phyloP scores from a whole-genome alignment of 257 asterid genomes.

The Nicotiana undulata region DNA sequence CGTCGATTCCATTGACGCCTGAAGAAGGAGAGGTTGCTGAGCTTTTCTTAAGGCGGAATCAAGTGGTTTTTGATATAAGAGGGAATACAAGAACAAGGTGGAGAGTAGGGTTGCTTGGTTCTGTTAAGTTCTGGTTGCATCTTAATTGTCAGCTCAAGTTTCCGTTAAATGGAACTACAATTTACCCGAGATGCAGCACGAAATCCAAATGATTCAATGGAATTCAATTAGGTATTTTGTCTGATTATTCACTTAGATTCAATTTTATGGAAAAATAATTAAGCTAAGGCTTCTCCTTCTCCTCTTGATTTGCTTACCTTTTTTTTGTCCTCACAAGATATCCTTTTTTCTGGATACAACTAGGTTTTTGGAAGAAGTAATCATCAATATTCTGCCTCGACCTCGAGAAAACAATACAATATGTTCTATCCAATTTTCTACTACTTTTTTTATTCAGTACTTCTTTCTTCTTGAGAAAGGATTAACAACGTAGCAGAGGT shows the following conservation, averaged over 20 bases:
- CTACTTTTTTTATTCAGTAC: background rate
- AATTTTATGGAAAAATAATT: background rate
- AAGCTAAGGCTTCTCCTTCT: background rate
- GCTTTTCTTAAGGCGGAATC: constrained; percentile 21
- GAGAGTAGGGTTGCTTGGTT: constrained; percentile 59
- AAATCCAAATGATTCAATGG: constrained; percentile 23
- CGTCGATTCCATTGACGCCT: constrained; percentile 49
- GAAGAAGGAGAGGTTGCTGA: constrained; percentile 35
- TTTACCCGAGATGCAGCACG: constrained; percentile 56
- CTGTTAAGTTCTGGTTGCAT: constrained; percentile 59
- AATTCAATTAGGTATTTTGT: background rate
- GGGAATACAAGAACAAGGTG: constrained; percentile 66
- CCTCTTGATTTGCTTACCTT: background rate
- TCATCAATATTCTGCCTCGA: background rate
- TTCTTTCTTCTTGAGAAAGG: background rate
- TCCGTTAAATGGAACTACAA: constrained; percentile 29
- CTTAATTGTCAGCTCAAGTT: constrained; percentile 50
- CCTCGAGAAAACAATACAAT: background rate
- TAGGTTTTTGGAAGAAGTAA: background rate
- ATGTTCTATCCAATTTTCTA: background rate
- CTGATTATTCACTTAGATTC: background rate
- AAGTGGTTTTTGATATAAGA: constrained; percentile 31
- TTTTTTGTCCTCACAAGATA: background rate
- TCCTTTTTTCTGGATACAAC: background rate
- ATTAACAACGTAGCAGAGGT: background rate